These are phyloP conservation scores for Fomitiporia mediterranea DNA, from an alignment of 1,284 basidiomycete genomes.

Conservation along the genomic window DNA sequence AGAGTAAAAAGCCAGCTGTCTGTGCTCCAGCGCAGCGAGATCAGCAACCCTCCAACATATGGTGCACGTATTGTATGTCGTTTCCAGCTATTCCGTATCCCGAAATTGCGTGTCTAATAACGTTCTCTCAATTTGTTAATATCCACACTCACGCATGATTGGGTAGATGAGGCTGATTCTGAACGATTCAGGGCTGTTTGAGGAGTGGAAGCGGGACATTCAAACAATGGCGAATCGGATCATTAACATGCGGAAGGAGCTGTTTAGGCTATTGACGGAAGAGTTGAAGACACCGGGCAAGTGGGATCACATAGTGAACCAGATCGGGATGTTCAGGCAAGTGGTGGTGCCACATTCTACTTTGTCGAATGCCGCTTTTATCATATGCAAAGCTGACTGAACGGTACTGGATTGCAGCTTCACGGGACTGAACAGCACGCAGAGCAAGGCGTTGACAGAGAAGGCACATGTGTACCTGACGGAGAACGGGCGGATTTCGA, in stretches of 20 bases:
- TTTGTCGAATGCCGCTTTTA: too few relatives aligned
- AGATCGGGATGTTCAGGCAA: constrained; percentile 93
- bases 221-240: constrained; percentile 90
- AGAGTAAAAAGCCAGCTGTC: constrained; percentile 82
- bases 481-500: constrained; percentile 80
- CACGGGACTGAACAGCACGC: constrained; percentile 67
- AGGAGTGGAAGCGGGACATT: constrained; percentile 89
- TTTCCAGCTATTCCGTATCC: background rate
- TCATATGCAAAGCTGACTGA: background rate
- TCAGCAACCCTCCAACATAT: constrained; percentile 88
- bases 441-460: constrained; percentile 71
- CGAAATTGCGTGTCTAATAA: too few relatives aligned
- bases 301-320: constrained; percentile 88
- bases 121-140: background rate
- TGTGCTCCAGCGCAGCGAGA: constrained; percentile 85
- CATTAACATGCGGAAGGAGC: constrained; percentile 82
- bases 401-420: constrained; percentile 43
- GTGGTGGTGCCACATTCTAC: constrained; percentile 28
- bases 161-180: constrained; percentile 72
- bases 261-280: constrained; percentile 74
- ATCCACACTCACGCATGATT: constrained; percentile 17
- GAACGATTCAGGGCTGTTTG: constrained; percentile 67
- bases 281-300: constrained; percentile 87
- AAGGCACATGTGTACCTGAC: constrained; percentile 89
- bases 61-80: constrained; percentile 79